Evolutionary conservation across 2,329 filamentous ascomycete genomes (phyloP).

Genomic region (Fusarium fracticaudum): DNA sequence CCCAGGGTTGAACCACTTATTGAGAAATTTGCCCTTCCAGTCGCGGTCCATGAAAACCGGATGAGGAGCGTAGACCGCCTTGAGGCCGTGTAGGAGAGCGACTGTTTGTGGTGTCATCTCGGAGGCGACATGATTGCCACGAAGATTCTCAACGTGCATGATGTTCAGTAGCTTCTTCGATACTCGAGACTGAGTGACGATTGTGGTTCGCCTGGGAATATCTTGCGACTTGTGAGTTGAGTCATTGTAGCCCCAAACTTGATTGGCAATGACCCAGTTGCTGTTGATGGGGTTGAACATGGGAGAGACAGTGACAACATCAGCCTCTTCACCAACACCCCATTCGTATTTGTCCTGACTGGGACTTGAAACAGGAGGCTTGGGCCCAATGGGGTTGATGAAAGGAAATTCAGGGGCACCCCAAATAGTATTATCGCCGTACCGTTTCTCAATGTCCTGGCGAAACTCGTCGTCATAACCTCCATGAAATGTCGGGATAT

Average conservation of each 20-base stretch:
- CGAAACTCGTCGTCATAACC: constrained; percentile 75
- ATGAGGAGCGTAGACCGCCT: constrained; percentile 81
- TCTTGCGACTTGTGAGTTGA: constrained; percentile 59
- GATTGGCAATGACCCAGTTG: constrained; percentile 75
- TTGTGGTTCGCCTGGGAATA: constrained; percentile 77
- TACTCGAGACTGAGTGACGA: constrained; percentile 79
- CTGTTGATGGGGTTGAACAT: constrained; percentile 80
- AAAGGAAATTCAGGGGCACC: constrained; percentile 69
- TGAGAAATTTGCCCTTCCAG: constrained; percentile 66
- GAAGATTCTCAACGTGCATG: constrained; percentile 81
- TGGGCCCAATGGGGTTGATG: constrained; percentile 69
- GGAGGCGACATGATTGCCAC: constrained; percentile 79
- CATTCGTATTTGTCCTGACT: constrained; percentile 75
- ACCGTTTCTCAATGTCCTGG: constrained; percentile 64
- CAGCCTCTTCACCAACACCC: constrained; percentile 80
- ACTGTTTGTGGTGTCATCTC: constrained; percentile 83
- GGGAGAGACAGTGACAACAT: constrained; percentile 79
- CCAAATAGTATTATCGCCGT: constrained; percentile 71
- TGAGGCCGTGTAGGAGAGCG: constrained; percentile 79
- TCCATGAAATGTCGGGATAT: constrained; percentile 75
- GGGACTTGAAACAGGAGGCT: constrained; percentile 67
- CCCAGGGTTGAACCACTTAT: constrained; percentile 69
- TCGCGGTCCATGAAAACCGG: constrained; percentile 82
- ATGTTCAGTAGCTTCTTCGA: constrained; percentile 76
- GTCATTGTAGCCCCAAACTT: constrained; percentile 73